A percentile compares a stretch with the other conserved stretches of the same genome.
phyloP scores from a whole-genome alignment of 2,329 filamentous ascomycete genomes.

The Fonsecaea monophora region DNA sequence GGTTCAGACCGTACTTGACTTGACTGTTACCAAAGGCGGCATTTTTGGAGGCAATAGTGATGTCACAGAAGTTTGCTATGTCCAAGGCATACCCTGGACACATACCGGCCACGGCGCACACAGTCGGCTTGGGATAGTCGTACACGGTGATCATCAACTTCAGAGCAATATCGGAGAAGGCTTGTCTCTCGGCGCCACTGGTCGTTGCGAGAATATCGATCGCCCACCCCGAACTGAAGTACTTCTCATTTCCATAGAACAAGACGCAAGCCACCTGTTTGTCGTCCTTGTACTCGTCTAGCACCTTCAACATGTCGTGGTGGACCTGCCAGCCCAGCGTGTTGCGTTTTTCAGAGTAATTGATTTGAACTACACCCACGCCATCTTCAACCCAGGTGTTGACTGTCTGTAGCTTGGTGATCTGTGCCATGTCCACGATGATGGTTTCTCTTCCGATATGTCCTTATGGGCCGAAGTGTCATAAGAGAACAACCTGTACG shows the following conservation, averaged over 20 bases:
- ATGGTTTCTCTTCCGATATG: too few species aligned
- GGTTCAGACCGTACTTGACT: conserved; percentile 7
- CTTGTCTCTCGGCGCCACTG: neutral
- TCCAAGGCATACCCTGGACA: conserved; percentile 5
- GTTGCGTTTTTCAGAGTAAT: neutral
- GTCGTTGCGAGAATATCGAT: conserved; percentile 4
- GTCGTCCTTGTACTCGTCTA: conserved; percentile 7
- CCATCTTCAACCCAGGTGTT: conserved; percentile 6
- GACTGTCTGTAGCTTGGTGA: conserved; percentile 4
- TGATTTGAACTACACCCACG: conserved; percentile 1
- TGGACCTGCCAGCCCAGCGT: conserved; percentile 4
- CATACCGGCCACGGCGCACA: conserved; percentile 2
- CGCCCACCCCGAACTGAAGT: conserved; percentile 3
- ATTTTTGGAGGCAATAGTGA: conserved; percentile 5
- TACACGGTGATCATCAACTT: conserved; percentile 4
- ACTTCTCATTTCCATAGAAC: conserved; percentile 3
- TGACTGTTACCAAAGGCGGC: conserved; percentile 5
- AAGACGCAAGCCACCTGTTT: conserved; percentile 1
- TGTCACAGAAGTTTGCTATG: neutral
- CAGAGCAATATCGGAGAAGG: neutral
- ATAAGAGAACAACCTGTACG: too few species aligned
- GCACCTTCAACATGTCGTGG: conserved; percentile 3
- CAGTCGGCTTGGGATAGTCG: conserved; percentile 4
- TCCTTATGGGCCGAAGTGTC: too few species aligned
- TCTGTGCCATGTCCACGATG: neutral